These are phyloP conservation scores for Funneliformis mosseae DNA, from an alignment of 192 early-diverging fungal genomes.

Conservation along the genomic window DNA sequence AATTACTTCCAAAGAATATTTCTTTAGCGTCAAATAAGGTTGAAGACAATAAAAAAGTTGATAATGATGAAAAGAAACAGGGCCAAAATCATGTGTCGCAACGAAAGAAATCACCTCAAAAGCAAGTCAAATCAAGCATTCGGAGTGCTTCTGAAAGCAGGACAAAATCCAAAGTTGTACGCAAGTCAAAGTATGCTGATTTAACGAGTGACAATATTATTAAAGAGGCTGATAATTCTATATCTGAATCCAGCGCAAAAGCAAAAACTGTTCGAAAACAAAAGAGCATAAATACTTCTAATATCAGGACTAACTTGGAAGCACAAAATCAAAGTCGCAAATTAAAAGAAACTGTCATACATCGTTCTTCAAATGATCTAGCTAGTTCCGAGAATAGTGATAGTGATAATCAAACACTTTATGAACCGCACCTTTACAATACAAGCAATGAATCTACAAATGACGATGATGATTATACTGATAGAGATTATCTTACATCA, in stretches of 20 bases:
- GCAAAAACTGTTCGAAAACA: neutral
- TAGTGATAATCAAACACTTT: neutral
- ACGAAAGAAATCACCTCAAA: neutral
- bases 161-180: neutral
- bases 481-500: slow-evolving; percentile 3
- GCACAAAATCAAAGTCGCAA: neutral
- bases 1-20: neutral
- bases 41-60: neutral
- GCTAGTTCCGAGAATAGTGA: neutral
- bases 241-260: neutral
- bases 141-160: neutral
- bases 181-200: neutral
- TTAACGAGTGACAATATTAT: neutral
- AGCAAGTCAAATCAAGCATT: neutral
- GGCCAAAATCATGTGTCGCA: neutral
- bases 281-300: neutral
- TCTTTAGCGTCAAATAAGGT: neutral
- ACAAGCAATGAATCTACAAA: neutral
- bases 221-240: slow-evolving; percentile 6
- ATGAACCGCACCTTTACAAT: no score
- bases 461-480: neutral
- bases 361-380: neutral
- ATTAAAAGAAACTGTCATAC: neutral
- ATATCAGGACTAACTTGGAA: neutral
- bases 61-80: neutral